Percentiles rank a stretch among this genome's conserved stretches.
These are phyloP conservation scores for Candida caryicola DNA, from an alignment of 805 yeast genomes.

Conservation along the genomic window DNA sequence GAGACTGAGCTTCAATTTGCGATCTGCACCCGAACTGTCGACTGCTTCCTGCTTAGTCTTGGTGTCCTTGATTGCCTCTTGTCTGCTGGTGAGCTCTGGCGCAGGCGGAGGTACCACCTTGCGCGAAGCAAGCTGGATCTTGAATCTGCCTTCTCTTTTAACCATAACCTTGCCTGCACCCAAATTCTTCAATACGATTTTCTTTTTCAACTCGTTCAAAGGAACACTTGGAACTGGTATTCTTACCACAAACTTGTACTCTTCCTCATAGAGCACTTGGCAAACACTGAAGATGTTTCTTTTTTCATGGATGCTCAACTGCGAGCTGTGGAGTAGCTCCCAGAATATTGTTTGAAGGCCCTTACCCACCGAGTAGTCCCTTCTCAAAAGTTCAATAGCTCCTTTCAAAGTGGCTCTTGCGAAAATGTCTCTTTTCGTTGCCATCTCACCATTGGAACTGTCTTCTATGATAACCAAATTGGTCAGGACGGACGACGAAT, in stretches of 20 bases:
- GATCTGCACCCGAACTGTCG: slow-evolving; percentile 3
- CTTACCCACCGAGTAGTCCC: slow-evolving; percentile 53
- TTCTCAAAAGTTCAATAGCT: slow-evolving; percentile 59
- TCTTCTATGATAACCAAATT: slow-evolving; percentile 60
- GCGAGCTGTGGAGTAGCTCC: slow-evolving; percentile 63
- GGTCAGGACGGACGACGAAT: slow-evolving; percentile 20
- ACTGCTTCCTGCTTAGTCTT: background rate
- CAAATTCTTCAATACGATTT: slow-evolving; percentile 55
- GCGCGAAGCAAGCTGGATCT: slow-evolving; percentile 44
- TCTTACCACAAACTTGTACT: slow-evolving; percentile 57
- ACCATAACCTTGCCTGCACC: slow-evolving; percentile 57
- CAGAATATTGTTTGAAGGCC: slow-evolving; percentile 64
- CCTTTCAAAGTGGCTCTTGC: slow-evolving; percentile 67
- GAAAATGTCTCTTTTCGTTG: slow-evolving; percentile 57
- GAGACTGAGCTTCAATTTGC: slow-evolving; percentile 9
- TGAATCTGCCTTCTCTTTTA: slow-evolving; percentile 57
- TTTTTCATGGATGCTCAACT: slow-evolving; percentile 56
- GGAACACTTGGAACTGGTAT: slow-evolving; percentile 64
- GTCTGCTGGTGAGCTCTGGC: background rate
- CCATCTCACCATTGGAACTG: slow-evolving; percentile 40
- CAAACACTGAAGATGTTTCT: slow-evolving; percentile 63
- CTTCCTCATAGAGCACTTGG: slow-evolving; percentile 61
- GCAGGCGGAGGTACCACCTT: background rate
- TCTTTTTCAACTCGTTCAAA: slow-evolving; percentile 43
- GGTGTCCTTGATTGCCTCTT: background rate